phyloP scores from a whole-genome alignment of 176 grass and related monocot genomes.

The Bolboschoenus planiculmis region DNA sequence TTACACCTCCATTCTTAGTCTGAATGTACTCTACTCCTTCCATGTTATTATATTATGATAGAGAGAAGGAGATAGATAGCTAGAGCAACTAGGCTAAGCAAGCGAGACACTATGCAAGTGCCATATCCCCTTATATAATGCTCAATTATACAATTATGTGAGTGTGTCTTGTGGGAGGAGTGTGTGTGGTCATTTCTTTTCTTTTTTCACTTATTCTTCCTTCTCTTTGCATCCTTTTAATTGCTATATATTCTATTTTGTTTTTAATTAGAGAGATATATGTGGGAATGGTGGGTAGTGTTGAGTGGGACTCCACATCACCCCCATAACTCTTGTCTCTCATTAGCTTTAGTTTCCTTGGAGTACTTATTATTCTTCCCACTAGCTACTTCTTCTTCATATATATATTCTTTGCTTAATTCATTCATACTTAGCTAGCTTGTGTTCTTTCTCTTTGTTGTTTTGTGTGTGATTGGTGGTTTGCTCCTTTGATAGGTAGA shows the following conservation, averaged over 20 bases:
- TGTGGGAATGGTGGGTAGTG: constrained; percentile 29
- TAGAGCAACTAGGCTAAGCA: constrained; percentile 4
- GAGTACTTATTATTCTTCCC: constrained; percentile 6
- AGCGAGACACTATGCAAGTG: constrained; percentile 12
- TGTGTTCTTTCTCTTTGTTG: background rate
- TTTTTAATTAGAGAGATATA: background rate
- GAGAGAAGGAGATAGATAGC: background rate
- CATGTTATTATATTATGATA: background rate
- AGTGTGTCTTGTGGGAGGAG: background rate
- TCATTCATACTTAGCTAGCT: background rate
- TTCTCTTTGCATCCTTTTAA: background rate
- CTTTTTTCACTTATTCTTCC: background rate
- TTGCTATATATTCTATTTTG: background rate
- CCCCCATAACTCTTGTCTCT: constrained; percentile 9
- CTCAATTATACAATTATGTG: background rate
- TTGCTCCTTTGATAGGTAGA: background rate
- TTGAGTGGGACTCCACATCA: constrained; percentile 19
- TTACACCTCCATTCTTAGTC: constrained; percentile 21
- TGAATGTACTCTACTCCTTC: constrained; percentile 33
- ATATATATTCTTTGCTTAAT: background rate
- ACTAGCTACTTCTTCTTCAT: background rate
- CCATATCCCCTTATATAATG: constrained; percentile 6
- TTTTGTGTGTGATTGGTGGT: constrained; percentile 13
- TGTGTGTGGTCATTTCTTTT: constrained; percentile 1
- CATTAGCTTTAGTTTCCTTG: background rate